phyloP scores from a whole-genome alignment of 176 grass and related monocot genomes.

The Triticum dicoccoides region DNA sequence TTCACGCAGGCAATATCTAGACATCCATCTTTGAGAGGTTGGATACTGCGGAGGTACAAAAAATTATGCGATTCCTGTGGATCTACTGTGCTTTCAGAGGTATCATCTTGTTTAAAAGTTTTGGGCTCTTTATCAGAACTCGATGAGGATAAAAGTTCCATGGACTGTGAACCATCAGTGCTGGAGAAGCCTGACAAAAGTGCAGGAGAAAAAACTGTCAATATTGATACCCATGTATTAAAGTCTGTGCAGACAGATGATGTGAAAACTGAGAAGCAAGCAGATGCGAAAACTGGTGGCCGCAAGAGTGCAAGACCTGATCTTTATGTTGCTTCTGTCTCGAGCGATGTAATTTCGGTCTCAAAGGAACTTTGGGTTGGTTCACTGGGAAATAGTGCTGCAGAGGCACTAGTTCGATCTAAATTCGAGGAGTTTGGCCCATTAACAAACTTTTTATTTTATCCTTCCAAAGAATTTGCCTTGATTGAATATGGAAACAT shows the following conservation, averaged over 20 bases:
- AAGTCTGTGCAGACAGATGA: constrained; percentile 37
- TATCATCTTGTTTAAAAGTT: constrained; percentile 69
- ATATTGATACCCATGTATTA: not conserved
- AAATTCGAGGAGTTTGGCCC: constrained; percentile 84
- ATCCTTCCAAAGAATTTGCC: constrained; percentile 60
- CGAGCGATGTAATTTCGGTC: constrained; percentile 68
- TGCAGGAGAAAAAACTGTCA: constrained; percentile 18
- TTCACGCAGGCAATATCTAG: constrained; percentile 59
- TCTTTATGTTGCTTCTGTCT: constrained; percentile 54
- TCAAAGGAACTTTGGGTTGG: constrained; percentile 88
- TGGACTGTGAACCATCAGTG: constrained; percentile 33
- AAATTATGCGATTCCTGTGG: constrained; percentile 58
- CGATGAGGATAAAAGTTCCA: constrained; percentile 40
- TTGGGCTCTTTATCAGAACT: constrained; percentile 71
- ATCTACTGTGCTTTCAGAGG: constrained; percentile 50
- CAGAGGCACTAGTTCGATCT: constrained; percentile 58
- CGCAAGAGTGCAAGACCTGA: constrained; percentile 32
- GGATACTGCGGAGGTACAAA: constrained; percentile 71
- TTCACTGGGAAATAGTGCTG: constrained; percentile 51
- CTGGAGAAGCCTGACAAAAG: constrained; percentile 25
- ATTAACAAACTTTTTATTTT: constrained; percentile 55
- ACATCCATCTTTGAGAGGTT: constrained; percentile 66
- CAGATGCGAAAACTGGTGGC: constrained; percentile 26
- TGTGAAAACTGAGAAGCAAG: constrained; percentile 28
- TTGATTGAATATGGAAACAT: constrained; percentile 76